These are phyloP conservation scores for Penicillium paneum DNA, from an alignment of 2,329 filamentous ascomycete species.

Conservation along the genomic window DNA sequence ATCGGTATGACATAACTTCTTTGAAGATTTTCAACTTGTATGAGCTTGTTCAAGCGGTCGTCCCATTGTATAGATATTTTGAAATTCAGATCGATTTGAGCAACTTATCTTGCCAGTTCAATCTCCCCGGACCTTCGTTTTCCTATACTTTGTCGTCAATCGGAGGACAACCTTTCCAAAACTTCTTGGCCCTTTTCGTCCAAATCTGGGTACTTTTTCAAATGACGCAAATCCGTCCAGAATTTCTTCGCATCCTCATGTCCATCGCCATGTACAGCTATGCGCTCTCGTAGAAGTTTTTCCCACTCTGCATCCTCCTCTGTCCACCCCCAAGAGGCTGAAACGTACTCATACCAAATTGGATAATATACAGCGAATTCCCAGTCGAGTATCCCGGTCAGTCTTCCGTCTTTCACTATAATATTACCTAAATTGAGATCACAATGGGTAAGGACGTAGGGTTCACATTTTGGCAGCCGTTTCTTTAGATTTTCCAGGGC, in stretches of 20 bases:
- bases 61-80: neutral
- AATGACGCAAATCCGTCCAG: neutral
- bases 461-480: too few relatives aligned
- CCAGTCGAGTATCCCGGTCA: neutral
- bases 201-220: neutral
- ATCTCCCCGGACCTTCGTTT: neutral
- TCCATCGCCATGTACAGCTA: neutral
- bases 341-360: neutral
- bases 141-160: neutral
- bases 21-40: neutral
- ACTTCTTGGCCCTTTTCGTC: neutral
- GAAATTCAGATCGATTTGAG: neutral
- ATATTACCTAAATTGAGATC: neutral
- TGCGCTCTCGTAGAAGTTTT: neutral
- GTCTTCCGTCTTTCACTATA: neutral
- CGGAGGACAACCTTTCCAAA: neutral
- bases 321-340: neutral
- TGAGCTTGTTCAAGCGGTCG: too few relatives aligned
- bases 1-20: neutral
- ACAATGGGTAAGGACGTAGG: too few relatives aligned
- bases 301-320: neutral
- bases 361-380: neutral
- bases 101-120: neutral
- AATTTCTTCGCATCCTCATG: neutral
- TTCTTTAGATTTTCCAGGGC: too few relatives aligned